A percentile compares a stretch with the other conserved stretches of the same genome.
Evolutionary conservation across 1,284 basidiomycete genomes (phyloP).

Genomic region (Crepidotus sp.): DNA sequence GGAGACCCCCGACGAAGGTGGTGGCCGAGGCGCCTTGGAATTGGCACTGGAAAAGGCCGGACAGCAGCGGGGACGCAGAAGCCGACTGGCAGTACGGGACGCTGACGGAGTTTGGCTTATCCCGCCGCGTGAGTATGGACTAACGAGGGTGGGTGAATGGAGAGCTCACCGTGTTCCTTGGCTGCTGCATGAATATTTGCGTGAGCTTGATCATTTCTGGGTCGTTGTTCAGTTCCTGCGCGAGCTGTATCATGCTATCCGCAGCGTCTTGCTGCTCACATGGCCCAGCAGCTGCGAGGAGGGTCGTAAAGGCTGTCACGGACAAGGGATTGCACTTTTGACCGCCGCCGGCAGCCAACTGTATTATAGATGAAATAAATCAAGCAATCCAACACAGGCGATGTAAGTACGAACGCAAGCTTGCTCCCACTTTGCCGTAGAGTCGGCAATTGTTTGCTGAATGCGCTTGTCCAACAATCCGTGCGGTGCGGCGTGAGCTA

Average conservation of each 20-base stretch:
- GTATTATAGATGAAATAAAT: not conserved
- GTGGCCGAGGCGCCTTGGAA: conserved; percentile 38
- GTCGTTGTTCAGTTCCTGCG: conserved; percentile 46
- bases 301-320: conserved; percentile 41
- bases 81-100: conserved; percentile 44
- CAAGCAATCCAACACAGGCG: conserved; percentile 17
- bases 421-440: conserved; percentile 35
- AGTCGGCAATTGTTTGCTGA: conserved; percentile 33
- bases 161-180: conserved; percentile 37
- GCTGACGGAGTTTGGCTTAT: conserved; percentile 36
- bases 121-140: not conserved
- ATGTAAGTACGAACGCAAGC: conserved; percentile 27
- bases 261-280: conserved; percentile 59
- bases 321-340: conserved; percentile 46
- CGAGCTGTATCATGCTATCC: conserved; percentile 52
- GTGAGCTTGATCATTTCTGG: conserved; percentile 48
- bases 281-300: conserved; percentile 43
- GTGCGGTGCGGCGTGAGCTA: conserved; percentile 21
- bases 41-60: conserved; percentile 50
- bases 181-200: conserved; percentile 55
- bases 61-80: conserved; percentile 40
- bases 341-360: conserved; percentile 44
- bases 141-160: not conserved
- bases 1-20: conserved; percentile 34
- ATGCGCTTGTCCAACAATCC: conserved; percentile 34